phyloP scores from a whole-genome alignment of 2,329 filamentous ascomycete species.

The Onygenales sp. region DNA sequence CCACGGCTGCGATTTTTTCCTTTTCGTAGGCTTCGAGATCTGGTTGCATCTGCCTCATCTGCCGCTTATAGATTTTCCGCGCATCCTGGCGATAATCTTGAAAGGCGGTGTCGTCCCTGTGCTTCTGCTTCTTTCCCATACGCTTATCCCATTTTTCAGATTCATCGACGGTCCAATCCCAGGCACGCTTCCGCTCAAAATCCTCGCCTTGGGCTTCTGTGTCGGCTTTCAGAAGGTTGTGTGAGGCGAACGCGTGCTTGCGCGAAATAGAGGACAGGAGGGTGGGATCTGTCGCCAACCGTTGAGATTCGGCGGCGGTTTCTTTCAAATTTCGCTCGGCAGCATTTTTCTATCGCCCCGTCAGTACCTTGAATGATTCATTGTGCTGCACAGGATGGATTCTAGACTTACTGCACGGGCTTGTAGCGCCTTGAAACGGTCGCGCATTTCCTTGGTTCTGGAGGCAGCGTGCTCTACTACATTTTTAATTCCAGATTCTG shows the following conservation, averaged over 20 bases:
- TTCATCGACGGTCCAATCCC: constrained; percentile 98
- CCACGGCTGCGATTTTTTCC: constrained; percentile 75
- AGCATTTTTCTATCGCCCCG: constrained; percentile 29
- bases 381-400: not conserved
- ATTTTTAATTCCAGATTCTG: constrained; percentile 8
- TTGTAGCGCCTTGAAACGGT: constrained; percentile 79
- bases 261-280: constrained; percentile 71
- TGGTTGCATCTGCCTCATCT: constrained; percentile 66
- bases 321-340: constrained; percentile 62
- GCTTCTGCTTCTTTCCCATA: constrained; percentile 71
- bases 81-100: constrained; percentile 81
- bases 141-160: constrained; percentile 89
- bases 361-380: constrained; percentile 13
- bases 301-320: constrained; percentile 72
- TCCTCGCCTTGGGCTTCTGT: constrained; percentile 77
- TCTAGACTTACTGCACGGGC: constrained; percentile 53
- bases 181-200: constrained; percentile 94
- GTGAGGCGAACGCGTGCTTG: constrained; percentile 75
- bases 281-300: constrained; percentile 65
- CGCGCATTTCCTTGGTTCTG: constrained; percentile 50
- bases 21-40: constrained; percentile 78
- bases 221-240: constrained; percentile 90
- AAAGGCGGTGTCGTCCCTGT: constrained; percentile 80
- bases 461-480: constrained; percentile 13
- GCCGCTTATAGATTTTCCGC: constrained; percentile 86